Percentiles rank a stretch among this genome's conserved stretches.
Conservation (phyloP, 2,329 filamentous ascomycete species). For the Stenocarpella maydis region DNA sequence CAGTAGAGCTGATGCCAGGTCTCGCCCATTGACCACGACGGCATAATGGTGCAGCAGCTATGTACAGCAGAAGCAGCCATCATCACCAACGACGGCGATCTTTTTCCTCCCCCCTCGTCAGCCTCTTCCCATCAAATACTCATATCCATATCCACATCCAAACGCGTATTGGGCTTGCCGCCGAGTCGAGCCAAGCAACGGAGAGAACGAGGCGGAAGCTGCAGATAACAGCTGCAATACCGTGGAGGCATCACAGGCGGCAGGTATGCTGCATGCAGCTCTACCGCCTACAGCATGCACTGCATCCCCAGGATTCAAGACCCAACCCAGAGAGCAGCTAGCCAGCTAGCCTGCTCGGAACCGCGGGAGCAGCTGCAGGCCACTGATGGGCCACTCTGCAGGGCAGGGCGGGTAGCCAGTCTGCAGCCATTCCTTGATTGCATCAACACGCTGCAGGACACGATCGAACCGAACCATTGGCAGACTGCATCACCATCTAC, state of each 20-base stretch:
- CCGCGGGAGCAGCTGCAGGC: slow-evolving; percentile 14
- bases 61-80: no score
- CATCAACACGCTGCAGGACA: slow-evolving; percentile 23
- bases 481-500: slow-evolving; percentile 5
- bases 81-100: background rate
- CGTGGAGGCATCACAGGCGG: background rate
- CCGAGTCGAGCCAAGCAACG: slow-evolving; percentile 17
- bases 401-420: slow-evolving; percentile 1
- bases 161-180: background rate
- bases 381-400: no score
- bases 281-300: no score
- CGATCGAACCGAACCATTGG: slow-evolving; percentile 17
- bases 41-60: background rate
- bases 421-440: background rate
- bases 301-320: no score
- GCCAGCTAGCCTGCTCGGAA: no score
- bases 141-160: background rate
- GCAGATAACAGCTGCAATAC: background rate
- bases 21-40: background rate
- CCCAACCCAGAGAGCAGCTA: background rate
- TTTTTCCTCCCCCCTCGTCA: background rate
- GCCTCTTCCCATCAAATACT: background rate
- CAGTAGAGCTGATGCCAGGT: slow-evolving; percentile 10
- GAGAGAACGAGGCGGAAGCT: slow-evolving; percentile 7
- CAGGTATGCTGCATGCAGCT: slow-evolving; percentile 13